phyloP scores from a whole-genome alignment of 495 filamentous ascomycete genomes.

The Penicillium odoratum region DNA sequence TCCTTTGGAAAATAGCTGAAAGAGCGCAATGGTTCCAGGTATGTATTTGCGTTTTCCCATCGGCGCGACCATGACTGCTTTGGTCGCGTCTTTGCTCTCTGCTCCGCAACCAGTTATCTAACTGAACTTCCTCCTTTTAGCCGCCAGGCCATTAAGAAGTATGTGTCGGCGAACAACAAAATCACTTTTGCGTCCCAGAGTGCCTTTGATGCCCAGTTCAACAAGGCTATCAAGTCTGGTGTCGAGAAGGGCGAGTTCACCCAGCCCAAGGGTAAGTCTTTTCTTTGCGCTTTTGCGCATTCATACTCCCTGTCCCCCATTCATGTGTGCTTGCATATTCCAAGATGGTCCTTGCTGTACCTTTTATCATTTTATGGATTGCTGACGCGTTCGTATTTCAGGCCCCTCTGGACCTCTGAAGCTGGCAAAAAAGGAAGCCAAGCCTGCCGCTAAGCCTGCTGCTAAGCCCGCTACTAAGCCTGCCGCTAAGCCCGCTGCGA shows the following conservation, averaged over 20 bases:
- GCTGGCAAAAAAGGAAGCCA: constrained; percentile 81
- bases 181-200: constrained; percentile 64
- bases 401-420: constrained; percentile 94
- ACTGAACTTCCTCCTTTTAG: constrained; percentile 45
- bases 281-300: constrained; percentile 3
- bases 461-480: constrained; percentile 41
- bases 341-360: neutral
- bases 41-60: constrained; percentile 33
- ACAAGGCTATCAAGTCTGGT: constrained; percentile 84
- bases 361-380: constrained; percentile 15
- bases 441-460: constrained; percentile 60
- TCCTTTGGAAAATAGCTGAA: constrained; percentile 52
- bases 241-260: constrained; percentile 87
- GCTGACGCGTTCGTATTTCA: constrained; percentile 48
- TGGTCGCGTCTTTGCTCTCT: constrained; percentile 9
- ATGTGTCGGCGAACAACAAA: constrained; percentile 94
- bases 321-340: neutral
- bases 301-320: neutral
- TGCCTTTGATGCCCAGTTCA: constrained; percentile 89
- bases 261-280: constrained; percentile 87
- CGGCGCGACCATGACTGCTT: constrained; percentile 5
- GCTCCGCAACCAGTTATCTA: constrained; percentile 12
- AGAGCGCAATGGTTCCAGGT: constrained; percentile 66
- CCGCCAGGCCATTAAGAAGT: constrained; percentile 97
- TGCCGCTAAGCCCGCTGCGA: constrained; percentile 36